These are phyloP conservation scores for Ophiostoma fasciatum DNA, from an alignment of 2,329 filamentous ascomycete genomes.

Conservation along the genomic window DNA sequence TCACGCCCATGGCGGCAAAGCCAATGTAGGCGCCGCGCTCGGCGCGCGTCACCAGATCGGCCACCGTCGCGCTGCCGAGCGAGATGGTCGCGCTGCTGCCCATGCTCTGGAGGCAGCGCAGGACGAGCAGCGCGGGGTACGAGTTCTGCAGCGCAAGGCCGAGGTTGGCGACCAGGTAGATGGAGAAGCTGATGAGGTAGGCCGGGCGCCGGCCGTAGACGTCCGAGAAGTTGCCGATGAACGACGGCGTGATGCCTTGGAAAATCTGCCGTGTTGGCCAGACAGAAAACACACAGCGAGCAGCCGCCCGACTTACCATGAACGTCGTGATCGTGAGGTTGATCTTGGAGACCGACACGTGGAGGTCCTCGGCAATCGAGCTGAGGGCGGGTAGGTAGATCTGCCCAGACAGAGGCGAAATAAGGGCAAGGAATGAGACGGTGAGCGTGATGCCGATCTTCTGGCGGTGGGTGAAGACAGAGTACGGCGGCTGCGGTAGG, in stretches of 20 bases:
- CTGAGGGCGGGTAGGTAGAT: constrained; percentile 9
- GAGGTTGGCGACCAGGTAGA: constrained; percentile 30
- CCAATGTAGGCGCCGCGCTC: constrained; percentile 41
- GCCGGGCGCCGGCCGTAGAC: constrained; percentile 30
- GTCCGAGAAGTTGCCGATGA: constrained; percentile 35
- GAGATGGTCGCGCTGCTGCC: constrained; percentile 18
- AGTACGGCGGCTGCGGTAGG: constrained; percentile 3
- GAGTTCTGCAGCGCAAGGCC: constrained; percentile 26
- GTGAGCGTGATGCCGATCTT: constrained; percentile 11
- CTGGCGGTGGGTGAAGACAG: constrained; percentile 6
- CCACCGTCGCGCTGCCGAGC: constrained; percentile 9
- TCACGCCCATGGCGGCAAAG: constrained; percentile 25
- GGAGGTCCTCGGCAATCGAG: constrained; percentile 14
- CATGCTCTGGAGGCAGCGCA: constrained; percentile 33
- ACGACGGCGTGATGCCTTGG: constrained; percentile 33
- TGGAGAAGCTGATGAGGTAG: constrained; percentile 29
- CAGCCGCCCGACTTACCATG: constrained; percentile 18
- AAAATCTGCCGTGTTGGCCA: constrained; percentile 20
- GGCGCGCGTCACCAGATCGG: constrained; percentile 26
- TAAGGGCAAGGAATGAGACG: constrained; percentile 10
- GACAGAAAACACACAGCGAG: no score
- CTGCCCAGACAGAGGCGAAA: constrained; percentile 9
- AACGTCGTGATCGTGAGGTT: constrained; percentile 28
- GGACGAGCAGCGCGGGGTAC: constrained; percentile 28
- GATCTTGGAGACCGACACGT: constrained; percentile 19